These are phyloP conservation scores for Talaromyces ruber DNA, from an alignment of 495 filamentous ascomycete genomes.

Conservation along the genomic window DNA sequence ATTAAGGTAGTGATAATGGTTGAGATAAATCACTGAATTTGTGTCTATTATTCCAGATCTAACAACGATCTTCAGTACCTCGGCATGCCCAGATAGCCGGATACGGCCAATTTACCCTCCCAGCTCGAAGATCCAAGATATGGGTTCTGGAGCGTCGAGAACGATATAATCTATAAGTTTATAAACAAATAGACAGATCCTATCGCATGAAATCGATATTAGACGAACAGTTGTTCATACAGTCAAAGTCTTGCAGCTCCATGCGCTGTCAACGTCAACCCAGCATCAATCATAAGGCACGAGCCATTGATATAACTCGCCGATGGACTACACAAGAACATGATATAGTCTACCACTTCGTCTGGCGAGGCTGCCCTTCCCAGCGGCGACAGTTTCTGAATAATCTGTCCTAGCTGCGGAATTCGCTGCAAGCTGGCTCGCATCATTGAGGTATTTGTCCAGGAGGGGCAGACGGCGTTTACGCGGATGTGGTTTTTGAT, in stretches of 20 bases:
- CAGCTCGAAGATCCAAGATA: no score
- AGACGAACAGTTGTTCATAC: no score
- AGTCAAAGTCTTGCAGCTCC: not conserved
- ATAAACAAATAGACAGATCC: no score
- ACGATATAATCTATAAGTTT: no score
- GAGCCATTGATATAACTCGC: conserved; percentile 24
- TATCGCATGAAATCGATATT: no score
- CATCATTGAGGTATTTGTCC: conserved; percentile 31
- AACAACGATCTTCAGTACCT: not conserved
- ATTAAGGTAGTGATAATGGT: not conserved
- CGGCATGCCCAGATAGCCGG: no score
- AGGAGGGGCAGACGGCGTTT: conserved; percentile 35
- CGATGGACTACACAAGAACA: conserved; percentile 32
- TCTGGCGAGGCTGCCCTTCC: conserved; percentile 25
- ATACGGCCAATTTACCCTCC: no score
- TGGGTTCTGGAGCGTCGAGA: no score
- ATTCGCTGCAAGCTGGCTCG: conserved; percentile 16
- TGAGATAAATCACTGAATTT: not conserved
- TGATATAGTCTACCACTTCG: conserved; percentile 33
- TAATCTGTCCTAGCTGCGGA: conserved; percentile 13
- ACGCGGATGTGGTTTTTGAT: conserved; percentile 24
- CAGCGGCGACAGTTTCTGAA: conserved; percentile 17
- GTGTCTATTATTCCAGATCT: not conserved
- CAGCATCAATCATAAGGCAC: not conserved
- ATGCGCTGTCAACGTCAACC: not conserved